A percentile compares a stretch with the other conserved stretches of the same genome.
Evolutionary conservation across 2,329 filamentous ascomycete genomes (phyloP).

Genomic region (Metarhizium rileyi): DNA sequence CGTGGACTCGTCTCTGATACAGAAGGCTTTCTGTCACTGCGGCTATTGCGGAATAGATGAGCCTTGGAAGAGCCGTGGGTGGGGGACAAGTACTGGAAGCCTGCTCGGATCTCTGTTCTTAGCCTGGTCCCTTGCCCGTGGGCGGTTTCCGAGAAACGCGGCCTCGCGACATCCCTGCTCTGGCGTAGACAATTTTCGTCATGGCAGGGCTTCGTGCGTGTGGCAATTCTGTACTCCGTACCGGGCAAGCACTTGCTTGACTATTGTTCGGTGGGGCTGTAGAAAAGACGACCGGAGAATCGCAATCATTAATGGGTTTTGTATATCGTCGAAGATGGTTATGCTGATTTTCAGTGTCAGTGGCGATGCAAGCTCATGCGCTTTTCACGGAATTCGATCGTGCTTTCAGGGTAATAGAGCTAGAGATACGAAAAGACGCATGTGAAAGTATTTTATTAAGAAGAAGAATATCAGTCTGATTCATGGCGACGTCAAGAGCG

Average conservation of each 20-base stretch:
- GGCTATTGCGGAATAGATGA: slow-evolving; percentile 15
- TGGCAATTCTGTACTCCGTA: background rate
- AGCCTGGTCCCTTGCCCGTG: slow-evolving; percentile 3
- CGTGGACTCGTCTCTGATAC: slow-evolving; percentile 4
- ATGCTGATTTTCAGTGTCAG: background rate
- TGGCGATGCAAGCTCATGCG: background rate
- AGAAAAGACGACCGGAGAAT: too few species aligned
- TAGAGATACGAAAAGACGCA: too few species aligned
- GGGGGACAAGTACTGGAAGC: slow-evolving; percentile 3
- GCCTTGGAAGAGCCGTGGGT: background rate
- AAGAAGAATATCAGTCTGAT: background rate
- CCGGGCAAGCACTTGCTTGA: slow-evolving; percentile 2
- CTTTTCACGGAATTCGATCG: too few species aligned
- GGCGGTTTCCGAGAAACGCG: background rate
- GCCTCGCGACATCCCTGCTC: background rate
- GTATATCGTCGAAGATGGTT: background rate
- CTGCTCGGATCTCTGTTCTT: slow-evolving; percentile 46
- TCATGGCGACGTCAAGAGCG: background rate
- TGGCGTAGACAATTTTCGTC: slow-evolving; percentile 5
- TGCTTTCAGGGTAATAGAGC: too few species aligned
- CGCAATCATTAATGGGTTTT: background rate
- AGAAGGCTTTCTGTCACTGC: slow-evolving; percentile 26
- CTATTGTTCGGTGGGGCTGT: background rate
- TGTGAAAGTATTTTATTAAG: too few species aligned
- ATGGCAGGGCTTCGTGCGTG: background rate